These are phyloP conservation scores for Sphaerulina vaccinii DNA, from an alignment of 2,329 filamentous ascomycete genomes.

Conservation along the genomic window DNA sequence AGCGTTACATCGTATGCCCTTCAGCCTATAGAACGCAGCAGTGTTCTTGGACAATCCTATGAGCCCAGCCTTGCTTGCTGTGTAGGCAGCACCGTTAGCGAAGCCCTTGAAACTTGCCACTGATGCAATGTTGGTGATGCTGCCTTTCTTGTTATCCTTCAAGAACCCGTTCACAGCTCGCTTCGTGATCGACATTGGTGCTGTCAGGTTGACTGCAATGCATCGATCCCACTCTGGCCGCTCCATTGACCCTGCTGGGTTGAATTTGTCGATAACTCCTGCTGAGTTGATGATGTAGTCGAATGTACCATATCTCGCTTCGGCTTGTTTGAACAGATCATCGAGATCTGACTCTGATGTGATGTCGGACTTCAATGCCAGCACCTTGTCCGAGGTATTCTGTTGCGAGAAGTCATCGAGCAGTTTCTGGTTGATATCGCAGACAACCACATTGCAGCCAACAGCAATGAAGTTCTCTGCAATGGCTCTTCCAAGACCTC, in stretches of 20 bases:
- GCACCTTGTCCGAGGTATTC: conserved; percentile 27
- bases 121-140: conserved; percentile 56
- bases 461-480: conserved; percentile 34
- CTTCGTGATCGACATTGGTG: conserved; percentile 54
- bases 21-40: conserved; percentile 54
- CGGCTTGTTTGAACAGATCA: conserved; percentile 39
- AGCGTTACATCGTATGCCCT: conserved; percentile 48
- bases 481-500: conserved; percentile 38
- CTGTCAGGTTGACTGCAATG: conserved; percentile 58
- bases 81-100: conserved; percentile 46
- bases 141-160: conserved; percentile 45
- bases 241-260: conserved; percentile 51
- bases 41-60: conserved; percentile 59
- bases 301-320: conserved; percentile 46
- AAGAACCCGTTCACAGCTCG: conserved; percentile 52
- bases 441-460: conserved; percentile 39
- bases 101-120: conserved; percentile 48
- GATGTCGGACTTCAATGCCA: conserved; percentile 41
- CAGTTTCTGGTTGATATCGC: conserved; percentile 38
- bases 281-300: conserved; percentile 60
- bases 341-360: conserved; percentile 40
- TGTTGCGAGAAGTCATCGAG: conserved; percentile 34
- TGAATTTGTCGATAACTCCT: conserved; percentile 58
- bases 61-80: conserved; percentile 55
- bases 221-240: conserved; percentile 54